Evolutionary conservation across 106 monocot genomes (phyloP).

Genomic region (Platanthera zijinensis): DNA sequence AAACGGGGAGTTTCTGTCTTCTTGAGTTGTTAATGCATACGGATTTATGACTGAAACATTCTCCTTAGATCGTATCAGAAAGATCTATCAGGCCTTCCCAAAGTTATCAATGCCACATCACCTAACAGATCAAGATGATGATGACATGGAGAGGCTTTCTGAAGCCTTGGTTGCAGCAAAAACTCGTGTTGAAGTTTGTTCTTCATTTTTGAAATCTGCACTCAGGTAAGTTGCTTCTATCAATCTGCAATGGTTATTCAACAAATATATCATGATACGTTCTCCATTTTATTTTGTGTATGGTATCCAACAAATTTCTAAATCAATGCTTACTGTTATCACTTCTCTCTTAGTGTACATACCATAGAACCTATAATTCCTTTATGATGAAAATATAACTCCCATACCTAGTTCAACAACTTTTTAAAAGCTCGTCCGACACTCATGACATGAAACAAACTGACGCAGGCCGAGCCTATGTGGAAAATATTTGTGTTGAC

Average conservation of each 20-base stretch:
- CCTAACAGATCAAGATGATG: constrained; percentile 48
- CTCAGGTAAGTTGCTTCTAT: constrained; percentile 48
- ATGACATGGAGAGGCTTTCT: constrained; percentile 70
- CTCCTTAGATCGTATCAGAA: constrained; percentile 53
- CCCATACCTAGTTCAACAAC: too few relatives aligned
- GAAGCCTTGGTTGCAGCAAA: constrained; percentile 77
- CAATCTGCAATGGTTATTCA: background rate
- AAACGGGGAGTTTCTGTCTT: background rate
- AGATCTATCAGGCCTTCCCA: constrained; percentile 74
- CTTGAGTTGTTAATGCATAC: background rate
- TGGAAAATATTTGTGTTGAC: too few relatives aligned
- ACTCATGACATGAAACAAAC: too few relatives aligned
- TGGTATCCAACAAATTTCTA: background rate
- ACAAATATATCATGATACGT: background rate
- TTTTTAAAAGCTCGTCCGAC: too few relatives aligned
- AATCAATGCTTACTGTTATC: background rate
- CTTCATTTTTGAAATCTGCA: constrained; percentile 76
- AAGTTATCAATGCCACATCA: constrained; percentile 68
- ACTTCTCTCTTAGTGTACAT: background rate
- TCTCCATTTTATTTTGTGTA: background rate
- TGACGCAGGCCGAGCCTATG: too few relatives aligned
- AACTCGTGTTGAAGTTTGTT: constrained; percentile 74
- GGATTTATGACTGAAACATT: constrained; percentile 19
- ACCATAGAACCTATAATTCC: too few relatives aligned
- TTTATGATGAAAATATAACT: too few relatives aligned